Base-by-base conservation (phyloP, 2,329 filamentous ascomycete species). In the Paradendryphiella salina region DNA sequence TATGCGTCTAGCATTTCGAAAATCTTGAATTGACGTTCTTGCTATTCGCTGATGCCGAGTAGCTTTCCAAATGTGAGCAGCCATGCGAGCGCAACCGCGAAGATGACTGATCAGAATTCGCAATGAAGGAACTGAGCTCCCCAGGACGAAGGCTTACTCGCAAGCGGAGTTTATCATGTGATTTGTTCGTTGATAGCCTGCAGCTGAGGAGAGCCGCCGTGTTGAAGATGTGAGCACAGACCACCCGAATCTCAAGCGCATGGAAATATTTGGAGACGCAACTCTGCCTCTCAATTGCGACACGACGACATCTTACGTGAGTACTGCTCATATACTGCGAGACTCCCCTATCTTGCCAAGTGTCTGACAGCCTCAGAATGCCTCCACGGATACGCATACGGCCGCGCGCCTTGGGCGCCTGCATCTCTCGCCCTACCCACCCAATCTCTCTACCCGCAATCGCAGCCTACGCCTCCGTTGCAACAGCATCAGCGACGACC, bases 381-480 rank as follows among this genome's bases (percentile, higher is more conserved):
- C 71, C 72, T 46, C 72, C 70, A 14, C 66, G 72, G 58, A 72
- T 73, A 73, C 64, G 57, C 20, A 63, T 73, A 54, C 63, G 64
- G 44, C 66, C 69, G 38, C 65, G 63, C 49, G 64, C 63, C 44
- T 49, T 72, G 37, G 54, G 66, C 52, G 53, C 67, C 54, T 65
- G 60, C 54, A 63, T 46, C 46, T 53, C 63, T 20, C 54, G 61
- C 43, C 53, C 61, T 23, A 54, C 46, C 56, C 54, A 56, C 38
- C 69, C 59, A 65, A 66, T 66, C 66, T 65, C 50, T 67, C 38
- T 57, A 52, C 50, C 57, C 36, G 57, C 60, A 41, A 40, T 52
- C 74, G 72, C 72, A 69, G 55, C 75, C 62, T 78, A 81, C 67
- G 80, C 80, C 44, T 79, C 80, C 29, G 74, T 77, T 59, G 74